Evolutionary conservation across 1,284 basidiomycete genomes (phyloP).

Genomic region (Ganoderma sinense): DNA sequence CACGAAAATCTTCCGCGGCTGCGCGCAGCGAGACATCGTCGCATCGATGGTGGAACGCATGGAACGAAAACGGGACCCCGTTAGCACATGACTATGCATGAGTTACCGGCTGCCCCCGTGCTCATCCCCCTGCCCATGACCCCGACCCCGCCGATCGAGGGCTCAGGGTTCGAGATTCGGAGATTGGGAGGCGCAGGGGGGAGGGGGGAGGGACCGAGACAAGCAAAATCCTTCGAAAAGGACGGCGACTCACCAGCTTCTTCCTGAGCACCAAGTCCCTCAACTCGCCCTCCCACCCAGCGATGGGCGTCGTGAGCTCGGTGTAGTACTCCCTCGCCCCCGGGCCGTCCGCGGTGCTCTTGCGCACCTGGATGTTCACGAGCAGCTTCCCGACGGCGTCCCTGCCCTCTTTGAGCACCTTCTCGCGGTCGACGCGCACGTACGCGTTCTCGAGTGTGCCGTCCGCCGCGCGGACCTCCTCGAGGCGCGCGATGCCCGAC

Average conservation of each 20-base stretch:
- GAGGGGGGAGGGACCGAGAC: not conserved
- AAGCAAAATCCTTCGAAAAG: not conserved
- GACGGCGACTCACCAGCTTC: conserved; percentile 68
- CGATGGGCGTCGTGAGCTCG: conserved; percentile 73
- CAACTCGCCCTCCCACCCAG: conserved; percentile 78
- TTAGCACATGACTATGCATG: not conserved
- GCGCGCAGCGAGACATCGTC: conserved; percentile 11
- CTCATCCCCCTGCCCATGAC: not conserved
- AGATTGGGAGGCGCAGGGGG: not conserved
- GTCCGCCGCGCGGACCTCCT: conserved; percentile 65
- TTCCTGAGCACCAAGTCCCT: conserved; percentile 80
- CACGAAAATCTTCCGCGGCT: conserved; percentile 85
- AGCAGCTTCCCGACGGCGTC: conserved; percentile 76
- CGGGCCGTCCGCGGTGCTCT: conserved; percentile 82
- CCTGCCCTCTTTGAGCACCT: conserved; percentile 70
- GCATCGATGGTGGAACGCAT: too few species aligned
- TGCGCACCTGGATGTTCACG: conserved; percentile 81
- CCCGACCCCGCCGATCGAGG: not conserved
- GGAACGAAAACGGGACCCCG: not conserved
- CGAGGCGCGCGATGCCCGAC: conserved; percentile 73
- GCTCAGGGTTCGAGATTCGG: not conserved
- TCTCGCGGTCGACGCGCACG: conserved; percentile 75
- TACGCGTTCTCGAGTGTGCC: conserved; percentile 73
- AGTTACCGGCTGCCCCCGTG: not conserved
- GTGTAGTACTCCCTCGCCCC: conserved; percentile 81